Base-by-base conservation (phyloP, 2,329 filamentous ascomycete species). In the Leptographium procerum region DNA sequence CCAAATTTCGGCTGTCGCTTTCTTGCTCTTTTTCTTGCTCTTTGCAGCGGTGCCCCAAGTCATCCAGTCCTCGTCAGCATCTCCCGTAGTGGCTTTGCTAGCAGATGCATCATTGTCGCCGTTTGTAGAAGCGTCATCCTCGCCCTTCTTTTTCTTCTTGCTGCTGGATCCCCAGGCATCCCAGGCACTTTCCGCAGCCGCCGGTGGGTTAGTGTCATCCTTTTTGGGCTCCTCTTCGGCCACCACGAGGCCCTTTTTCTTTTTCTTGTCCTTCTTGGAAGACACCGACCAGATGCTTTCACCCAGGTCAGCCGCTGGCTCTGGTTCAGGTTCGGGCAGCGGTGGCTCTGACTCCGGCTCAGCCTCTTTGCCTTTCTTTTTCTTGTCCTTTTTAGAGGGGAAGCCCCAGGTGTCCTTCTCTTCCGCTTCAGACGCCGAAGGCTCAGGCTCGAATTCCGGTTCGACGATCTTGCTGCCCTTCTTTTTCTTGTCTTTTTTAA, bases 251-350 rank as follows among this genome's bases (percentile, higher is more conserved):
- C 9, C 54, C 33, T 60, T 60, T 64, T 75, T 70, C 66, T 73
- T 68, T 65, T 75, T 68, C 65, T 75, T 70, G 67, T 33, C 45
- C 19, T 56, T 52, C n/a, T 56, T 54, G 2, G 52, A 29, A 54
- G 51, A 36, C 13, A 11, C 26, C 11, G 33, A 16, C 51, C 51
- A 52, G n/a, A 34, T 24, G 33, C 22, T 36, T 22, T 54, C 52
- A 13, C 31, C 33, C n/a, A 16, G 24, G 13, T 43, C 54, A 2
- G 31, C 36, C 7, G 19, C 29, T 24, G 43, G 40, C n/a, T 47
- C 54, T 36, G 34, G 47, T 22, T 52, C 56, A 11, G 43, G 43
- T 34, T 63, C 63, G 2, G 58, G 57, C n/a, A 14, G 62, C 63
- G 40, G 16, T 8, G 40, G 40, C 40, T 43, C 22, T n/a, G n/a